phyloP scores from a whole-genome alignment of 2,329 filamentous ascomycete genomes.

The Ophiostoma pallidulum region DNA sequence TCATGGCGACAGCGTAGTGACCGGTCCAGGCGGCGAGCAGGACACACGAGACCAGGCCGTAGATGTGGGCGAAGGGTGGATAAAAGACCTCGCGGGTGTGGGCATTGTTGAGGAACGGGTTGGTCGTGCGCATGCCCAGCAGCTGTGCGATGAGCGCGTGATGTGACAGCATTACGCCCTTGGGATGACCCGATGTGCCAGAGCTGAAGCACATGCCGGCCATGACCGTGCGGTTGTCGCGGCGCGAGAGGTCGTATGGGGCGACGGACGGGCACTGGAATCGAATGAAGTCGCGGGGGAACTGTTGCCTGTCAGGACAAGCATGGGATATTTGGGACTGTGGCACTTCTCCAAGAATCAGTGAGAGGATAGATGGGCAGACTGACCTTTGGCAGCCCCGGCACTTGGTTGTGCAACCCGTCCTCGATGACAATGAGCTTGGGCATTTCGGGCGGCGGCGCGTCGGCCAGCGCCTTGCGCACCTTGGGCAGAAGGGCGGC shows the following conservation, averaged over 20 bases:
- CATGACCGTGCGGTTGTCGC: slow-evolving; percentile 9
- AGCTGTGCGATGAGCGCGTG: slow-evolving; percentile 30
- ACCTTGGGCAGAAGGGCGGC: slow-evolving; percentile 5
- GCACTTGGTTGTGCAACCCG: not conserved
- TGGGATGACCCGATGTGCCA: slow-evolving; percentile 39
- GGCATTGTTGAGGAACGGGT: slow-evolving; percentile 19
- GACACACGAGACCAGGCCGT: slow-evolving; percentile 36
- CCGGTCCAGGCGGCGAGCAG: slow-evolving; percentile 29
- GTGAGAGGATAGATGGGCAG: too few relatives aligned
- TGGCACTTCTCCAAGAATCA: too few relatives aligned
- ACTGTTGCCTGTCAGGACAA: not conserved
- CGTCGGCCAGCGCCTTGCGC: not conserved
- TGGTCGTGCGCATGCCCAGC: slow-evolving; percentile 28
- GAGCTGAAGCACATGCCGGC: slow-evolving; percentile 35
- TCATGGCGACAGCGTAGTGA: slow-evolving; percentile 55
- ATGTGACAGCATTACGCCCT: slow-evolving; percentile 38
- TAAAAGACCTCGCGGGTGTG: slow-evolving; percentile 26
- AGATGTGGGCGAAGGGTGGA: slow-evolving; percentile 37
- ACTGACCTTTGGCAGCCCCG: not conserved
- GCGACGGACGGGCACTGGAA: slow-evolving; percentile 7
- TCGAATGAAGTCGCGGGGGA: slow-evolving; percentile 7
- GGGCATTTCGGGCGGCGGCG: not conserved
- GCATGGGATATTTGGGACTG: not conserved
- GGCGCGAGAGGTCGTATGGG: not conserved
- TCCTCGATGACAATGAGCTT: slow-evolving; percentile 4